These are phyloP conservation scores for Zancudomyces culisetae DNA, from an alignment of 371 early-diverging fungal genomes.

Conservation along the genomic window DNA sequence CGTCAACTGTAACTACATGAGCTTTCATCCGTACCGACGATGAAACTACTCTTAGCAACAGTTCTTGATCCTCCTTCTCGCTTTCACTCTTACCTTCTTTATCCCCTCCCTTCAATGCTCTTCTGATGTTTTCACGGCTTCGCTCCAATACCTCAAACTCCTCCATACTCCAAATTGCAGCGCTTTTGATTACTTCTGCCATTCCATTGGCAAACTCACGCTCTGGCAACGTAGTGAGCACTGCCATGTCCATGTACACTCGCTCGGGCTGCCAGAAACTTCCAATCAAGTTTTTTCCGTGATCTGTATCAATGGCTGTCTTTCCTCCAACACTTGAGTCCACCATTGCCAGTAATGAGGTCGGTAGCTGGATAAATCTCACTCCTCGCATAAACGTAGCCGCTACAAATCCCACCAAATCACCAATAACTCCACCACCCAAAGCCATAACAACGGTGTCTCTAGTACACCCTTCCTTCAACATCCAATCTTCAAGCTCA, in stretches of 20 bases:
- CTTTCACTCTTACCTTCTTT: too few relatives aligned
- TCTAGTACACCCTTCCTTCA: constrained; percentile 67
- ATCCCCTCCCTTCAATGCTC: constrained; percentile 37
- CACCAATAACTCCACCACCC: constrained; percentile 96
- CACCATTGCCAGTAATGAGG: constrained; percentile 92
- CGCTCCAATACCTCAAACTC: constrained; percentile 81
- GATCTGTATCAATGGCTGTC: constrained; percentile 87
- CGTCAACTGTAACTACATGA: constrained; percentile 84
- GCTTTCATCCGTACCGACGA: constrained; percentile 86
- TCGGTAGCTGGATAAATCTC: constrained; percentile 85
- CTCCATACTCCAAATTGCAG: constrained; percentile 73
- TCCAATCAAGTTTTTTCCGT: constrained; percentile 91
- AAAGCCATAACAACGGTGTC: constrained; percentile 86
- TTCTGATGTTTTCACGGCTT: constrained; percentile 51
- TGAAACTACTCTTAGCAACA: constrained; percentile 65
- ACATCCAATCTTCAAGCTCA: constrained; percentile 79
- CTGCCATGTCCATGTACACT: constrained; percentile 75
- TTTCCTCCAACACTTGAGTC: constrained; percentile 96
- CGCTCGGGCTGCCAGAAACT: constrained; percentile 92
- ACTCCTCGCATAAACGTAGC: constrained; percentile 96
- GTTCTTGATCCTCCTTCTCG: constrained; percentile 32
- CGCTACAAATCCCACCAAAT: constrained; percentile 86
- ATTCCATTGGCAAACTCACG: constrained; percentile 92
- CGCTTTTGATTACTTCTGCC: constrained; percentile 96
- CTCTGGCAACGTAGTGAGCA: constrained; percentile 70